These are phyloP conservation scores for Mrakia blollopis DNA, from an alignment of 768 basidiomycete species.

Conservation along the genomic window DNA sequence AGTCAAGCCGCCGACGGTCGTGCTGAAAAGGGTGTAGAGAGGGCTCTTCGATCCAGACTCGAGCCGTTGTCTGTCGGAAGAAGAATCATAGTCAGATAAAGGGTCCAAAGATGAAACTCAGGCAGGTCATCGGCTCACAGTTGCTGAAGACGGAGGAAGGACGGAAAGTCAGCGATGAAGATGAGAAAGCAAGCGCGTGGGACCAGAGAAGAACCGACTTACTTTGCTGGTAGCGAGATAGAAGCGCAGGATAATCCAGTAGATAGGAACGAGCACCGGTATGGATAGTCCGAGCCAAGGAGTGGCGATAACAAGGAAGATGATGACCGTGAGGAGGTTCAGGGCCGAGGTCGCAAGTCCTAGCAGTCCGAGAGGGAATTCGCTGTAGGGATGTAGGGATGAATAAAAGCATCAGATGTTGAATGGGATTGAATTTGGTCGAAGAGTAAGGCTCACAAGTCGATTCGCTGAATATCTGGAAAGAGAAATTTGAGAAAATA, in stretches of 20 bases:
- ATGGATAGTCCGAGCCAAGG: conserved; percentile 26
- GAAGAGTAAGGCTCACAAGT: neutral
- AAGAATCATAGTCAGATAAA: too few relatives aligned
- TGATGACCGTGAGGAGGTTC: neutral
- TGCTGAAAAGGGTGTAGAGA: conserved; percentile 22
- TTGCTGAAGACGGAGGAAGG: neutral
- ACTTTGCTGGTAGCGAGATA: conserved; percentile 25
- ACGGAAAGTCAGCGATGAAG: neutral
- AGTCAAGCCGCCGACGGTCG: conserved; percentile 6
- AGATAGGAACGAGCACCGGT: conserved; percentile 20
- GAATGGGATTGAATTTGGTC: neutral
- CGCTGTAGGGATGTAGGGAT: neutral
- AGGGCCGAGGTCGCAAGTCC: neutral
- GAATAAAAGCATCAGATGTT: neutral
- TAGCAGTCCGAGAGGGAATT: neutral
- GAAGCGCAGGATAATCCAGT: conserved; percentile 14
- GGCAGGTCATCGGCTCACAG: neutral
- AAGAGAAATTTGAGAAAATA: neutral
- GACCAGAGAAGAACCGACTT: neutral
- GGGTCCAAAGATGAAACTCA: too few relatives aligned
- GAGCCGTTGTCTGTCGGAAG: neutral
- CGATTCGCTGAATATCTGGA: conserved; percentile 22
- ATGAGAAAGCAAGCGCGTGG: too few relatives aligned
- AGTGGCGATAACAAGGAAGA: conserved; percentile 29
- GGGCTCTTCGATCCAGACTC: conserved; percentile 21